These are phyloP conservation scores for Neofusicoccum parvum DNA, from an alignment of 2,329 filamentous ascomycete genomes.

Conservation along the genomic window DNA sequence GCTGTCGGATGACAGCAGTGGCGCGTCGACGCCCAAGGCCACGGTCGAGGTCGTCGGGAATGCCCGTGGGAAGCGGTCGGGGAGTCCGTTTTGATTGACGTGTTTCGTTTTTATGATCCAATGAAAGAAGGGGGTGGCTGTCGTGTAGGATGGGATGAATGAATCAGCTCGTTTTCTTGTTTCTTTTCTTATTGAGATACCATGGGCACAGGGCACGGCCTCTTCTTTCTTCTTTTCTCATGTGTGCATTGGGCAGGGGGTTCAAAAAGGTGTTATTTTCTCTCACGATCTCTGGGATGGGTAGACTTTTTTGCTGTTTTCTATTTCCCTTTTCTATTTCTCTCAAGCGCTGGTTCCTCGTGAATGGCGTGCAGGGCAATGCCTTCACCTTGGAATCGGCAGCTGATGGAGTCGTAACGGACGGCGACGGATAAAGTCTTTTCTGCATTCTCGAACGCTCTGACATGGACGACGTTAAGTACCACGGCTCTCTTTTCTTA, in stretches of 20 bases:
- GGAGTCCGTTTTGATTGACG: neutral
- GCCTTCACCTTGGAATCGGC: neutral
- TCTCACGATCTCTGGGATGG: neutral
- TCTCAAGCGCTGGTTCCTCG: no score
- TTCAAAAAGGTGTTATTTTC: conserved; percentile 2
- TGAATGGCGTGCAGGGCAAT: neutral
- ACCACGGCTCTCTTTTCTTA: no score
- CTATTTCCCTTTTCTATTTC: no score
- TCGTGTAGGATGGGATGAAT: neutral
- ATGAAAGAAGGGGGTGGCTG: no score
- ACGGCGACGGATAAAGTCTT: neutral
- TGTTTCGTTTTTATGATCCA: neutral
- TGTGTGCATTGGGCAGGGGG: neutral
- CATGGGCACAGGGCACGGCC: conserved; percentile 6
- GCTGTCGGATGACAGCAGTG: neutral
- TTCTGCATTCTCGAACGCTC: neutral
- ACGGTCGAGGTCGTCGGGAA: neutral
- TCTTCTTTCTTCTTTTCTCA: neutral
- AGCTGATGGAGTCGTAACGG: neutral
- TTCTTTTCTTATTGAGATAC: neutral
- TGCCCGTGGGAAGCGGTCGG: neutral
- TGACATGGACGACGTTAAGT: no score
- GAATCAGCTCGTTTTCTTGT: neutral
- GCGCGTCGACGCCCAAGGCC: neutral
- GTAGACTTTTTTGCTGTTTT: neutral